Percentiles rank a stretch among this genome's conserved stretches.
Conservation (phyloP, 805 yeast species). For the Saccharomycopsis malanga region DNA sequence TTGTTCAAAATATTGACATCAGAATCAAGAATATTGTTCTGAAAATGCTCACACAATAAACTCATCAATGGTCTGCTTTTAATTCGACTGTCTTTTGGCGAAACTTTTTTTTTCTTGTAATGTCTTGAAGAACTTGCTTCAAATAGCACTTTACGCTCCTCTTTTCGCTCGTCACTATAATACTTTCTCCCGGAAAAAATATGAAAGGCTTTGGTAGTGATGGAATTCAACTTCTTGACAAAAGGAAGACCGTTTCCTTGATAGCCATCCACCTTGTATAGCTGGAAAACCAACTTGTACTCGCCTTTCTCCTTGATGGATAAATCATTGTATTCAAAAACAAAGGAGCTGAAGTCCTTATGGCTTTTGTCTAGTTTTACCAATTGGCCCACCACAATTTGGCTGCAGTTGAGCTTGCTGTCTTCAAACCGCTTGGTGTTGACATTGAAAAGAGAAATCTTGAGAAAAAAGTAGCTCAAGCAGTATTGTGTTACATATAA, state of each 20-base stretch:
- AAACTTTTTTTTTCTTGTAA: no score
- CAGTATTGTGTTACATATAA: constrained; percentile 2
- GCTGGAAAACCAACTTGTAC: constrained; percentile 4
- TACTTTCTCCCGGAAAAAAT: constrained; percentile 12
- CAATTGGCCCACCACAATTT: constrained; percentile 11
- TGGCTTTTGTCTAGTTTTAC: neutral
- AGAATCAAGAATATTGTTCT: no score
- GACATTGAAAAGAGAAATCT: constrained; percentile 6
- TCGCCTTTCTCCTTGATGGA: constrained; percentile 9
- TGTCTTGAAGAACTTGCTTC: no score
- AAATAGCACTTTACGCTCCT: constrained; percentile 8
- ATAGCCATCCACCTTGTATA: constrained; percentile 1
- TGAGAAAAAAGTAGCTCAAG: constrained; percentile 9
- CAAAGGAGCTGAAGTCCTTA: neutral
- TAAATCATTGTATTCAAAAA: constrained; percentile 9
- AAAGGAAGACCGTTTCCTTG: neutral
- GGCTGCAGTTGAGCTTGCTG: constrained; percentile 1
- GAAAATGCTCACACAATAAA: neutral
- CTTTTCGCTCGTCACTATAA: constrained; percentile 10
- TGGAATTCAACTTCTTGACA: neutral
- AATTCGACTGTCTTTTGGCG: no score
- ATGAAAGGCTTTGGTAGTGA: constrained; percentile 3
- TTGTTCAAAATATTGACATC: neutral
- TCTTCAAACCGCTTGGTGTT: constrained; percentile 4
- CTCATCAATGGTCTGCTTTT: neutral